Evolutionary conservation across 495 filamentous ascomycete species (phyloP).

Genomic region (Polyplosphaeria fusca): DNA sequence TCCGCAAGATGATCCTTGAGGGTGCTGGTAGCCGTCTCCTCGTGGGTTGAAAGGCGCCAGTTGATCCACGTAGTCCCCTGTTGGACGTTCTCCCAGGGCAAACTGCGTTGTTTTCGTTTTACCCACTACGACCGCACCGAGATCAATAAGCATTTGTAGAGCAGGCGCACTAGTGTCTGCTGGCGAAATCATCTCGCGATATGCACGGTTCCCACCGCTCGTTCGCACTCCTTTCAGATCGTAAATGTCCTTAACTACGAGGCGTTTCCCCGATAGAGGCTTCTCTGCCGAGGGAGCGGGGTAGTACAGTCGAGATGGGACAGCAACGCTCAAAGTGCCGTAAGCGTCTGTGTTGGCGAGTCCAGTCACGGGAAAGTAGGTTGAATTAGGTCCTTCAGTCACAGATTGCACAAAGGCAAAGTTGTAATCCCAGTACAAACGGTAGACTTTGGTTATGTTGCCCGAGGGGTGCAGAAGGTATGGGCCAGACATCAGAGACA

Average conservation of each 20-base stretch:
- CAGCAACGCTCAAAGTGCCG: background rate
- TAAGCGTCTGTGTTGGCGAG: background rate
- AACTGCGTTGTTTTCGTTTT: conserved; percentile 5
- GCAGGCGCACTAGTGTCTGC: background rate
- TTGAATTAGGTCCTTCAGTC: background rate
- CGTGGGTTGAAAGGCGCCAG: conserved; percentile 13
- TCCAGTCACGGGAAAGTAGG: background rate
- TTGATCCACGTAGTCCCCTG: conserved; percentile 7
- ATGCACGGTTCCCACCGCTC: background rate
- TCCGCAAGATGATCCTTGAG: background rate
- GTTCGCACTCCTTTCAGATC: conserved; percentile 4
- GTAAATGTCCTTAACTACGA: conserved; percentile 6
- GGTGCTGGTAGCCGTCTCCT: conserved; percentile 9
- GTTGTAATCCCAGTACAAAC: background rate
- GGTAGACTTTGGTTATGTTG: background rate
- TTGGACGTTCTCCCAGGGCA: background rate
- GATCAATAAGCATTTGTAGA: conserved; percentile 2
- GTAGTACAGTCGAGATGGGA: conserved; percentile 6
- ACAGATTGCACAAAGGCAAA: background rate
- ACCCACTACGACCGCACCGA: conserved; percentile 7
- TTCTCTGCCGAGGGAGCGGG: background rate
- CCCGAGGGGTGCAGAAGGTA: background rate
- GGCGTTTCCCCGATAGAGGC: background rate
- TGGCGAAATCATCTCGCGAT: background rate
- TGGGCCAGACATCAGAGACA: background rate